Conservation (phyloP, 2,329 filamentous ascomycete species). For the Lasiodiplodia theobromae region DNA sequence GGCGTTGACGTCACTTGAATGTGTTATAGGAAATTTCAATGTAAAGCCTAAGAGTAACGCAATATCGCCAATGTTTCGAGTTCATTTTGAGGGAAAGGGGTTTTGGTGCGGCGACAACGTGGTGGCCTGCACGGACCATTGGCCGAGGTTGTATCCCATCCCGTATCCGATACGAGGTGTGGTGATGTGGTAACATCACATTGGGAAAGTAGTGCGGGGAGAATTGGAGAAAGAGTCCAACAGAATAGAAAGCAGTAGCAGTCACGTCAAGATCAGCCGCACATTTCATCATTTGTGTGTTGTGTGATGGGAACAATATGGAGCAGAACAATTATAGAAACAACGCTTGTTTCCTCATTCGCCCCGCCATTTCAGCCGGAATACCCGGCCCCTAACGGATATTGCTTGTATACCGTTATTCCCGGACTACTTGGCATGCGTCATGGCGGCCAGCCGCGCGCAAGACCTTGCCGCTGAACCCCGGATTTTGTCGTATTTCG, state of each 20-base stretch:
- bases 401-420: not conserved
- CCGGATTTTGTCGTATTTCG: not conserved
- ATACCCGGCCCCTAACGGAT: too few species aligned
- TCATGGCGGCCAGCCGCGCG: not conserved
- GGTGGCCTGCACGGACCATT: not conserved
- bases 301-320: too few species aligned
- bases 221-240: not conserved
- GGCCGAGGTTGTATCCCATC: not conserved
- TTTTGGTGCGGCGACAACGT: not conserved
- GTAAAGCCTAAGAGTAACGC: not conserved
- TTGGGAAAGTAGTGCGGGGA: not conserved
- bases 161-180: conserved; percentile 6
- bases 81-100: not conserved
- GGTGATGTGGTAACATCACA: conserved; percentile 2
- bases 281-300: not conserved
- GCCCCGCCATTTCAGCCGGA: too few species aligned
- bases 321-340: too few species aligned
- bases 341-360: too few species aligned
- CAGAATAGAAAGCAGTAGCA: not conserved
- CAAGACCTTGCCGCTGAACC: not conserved
- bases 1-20: not conserved
- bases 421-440: not conserved
- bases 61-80: not conserved
- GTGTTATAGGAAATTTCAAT: not conserved
- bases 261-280: not conserved